Percentiles rank a stretch among this genome's conserved stretches.
Evolutionary conservation across 345 rosid species (phyloP).

Genomic region (Mangifera indica): DNA sequence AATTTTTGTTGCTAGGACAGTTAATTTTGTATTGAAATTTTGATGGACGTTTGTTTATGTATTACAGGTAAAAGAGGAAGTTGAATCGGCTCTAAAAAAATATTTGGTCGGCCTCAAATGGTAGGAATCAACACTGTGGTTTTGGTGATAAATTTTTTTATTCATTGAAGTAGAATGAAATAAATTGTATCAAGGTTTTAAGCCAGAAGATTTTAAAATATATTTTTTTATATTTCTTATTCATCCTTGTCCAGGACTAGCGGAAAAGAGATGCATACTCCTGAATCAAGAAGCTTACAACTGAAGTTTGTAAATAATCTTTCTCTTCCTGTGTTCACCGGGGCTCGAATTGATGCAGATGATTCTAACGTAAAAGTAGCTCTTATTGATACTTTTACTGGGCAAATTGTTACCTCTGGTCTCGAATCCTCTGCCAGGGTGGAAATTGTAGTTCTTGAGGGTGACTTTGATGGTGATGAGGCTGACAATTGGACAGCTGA

Average conservation of each 20-base stretch:
- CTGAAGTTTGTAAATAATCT: conserved; percentile 63
- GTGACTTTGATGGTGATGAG: conserved; percentile 80
- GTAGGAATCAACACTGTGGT: conserved; percentile 36
- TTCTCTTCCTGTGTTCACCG: conserved; percentile 91
- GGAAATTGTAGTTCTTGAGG: conserved; percentile 89
- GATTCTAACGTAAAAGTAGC: conserved; percentile 67
- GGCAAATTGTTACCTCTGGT: conserved; percentile 57
- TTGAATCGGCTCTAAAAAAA: conserved; percentile 78
- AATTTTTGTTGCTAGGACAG: not conserved
- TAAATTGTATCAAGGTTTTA: not conserved
- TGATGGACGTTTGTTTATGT: not conserved
- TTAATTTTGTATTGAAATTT: not conserved
- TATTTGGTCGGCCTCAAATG: conserved; percentile 62
- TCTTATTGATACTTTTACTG: conserved; percentile 61
- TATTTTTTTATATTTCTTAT: conserved; percentile 8
- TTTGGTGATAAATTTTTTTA: not conserved
- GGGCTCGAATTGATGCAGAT: conserved; percentile 90
- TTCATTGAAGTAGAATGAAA: not conserved
- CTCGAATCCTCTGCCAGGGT: conserved; percentile 72
- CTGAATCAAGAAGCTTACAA: conserved; percentile 63
- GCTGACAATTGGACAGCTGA: conserved; percentile 67
- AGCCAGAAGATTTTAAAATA: not conserved
- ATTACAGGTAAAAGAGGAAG: conserved; percentile 92
- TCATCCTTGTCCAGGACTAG: conserved; percentile 49
- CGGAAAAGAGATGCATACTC: conserved; percentile 57